Conservation (phyloP, 345 rosid genomes). For the Murraya koenigii region DNA sequence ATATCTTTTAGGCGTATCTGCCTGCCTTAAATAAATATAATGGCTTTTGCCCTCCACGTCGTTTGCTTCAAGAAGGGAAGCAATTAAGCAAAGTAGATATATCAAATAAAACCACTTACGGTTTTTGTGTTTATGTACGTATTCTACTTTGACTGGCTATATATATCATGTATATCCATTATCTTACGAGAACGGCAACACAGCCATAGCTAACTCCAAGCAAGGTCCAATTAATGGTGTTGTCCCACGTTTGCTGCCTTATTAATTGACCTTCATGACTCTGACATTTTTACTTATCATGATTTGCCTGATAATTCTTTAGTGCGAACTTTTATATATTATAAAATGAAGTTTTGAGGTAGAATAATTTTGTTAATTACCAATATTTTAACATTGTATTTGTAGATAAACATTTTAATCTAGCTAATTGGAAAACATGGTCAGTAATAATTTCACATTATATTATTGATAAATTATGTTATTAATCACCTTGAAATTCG, state of each 20-base stretch:
- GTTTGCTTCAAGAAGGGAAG: slow-evolving; percentile 8
- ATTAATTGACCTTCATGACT: not conserved
- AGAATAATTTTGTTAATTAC: no score
- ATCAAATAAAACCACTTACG: not conserved
- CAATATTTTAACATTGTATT: no score
- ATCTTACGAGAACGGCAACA: not conserved
- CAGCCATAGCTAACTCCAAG: not conserved
- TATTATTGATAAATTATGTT: no score
- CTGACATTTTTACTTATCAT: not conserved
- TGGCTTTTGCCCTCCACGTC: not conserved
- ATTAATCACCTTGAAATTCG: no score
- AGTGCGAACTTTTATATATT: no score
- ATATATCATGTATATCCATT: not conserved
- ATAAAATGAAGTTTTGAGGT: no score
- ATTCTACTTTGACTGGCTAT: not conserved
- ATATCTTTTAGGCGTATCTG: not conserved
- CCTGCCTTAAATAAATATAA: not conserved
- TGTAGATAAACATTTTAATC: no score
- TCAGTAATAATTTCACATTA: no score
- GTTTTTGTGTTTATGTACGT: not conserved
- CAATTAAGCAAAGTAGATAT: not conserved
- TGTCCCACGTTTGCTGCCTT: not conserved
- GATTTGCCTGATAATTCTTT: no score
- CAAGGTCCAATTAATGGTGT: not conserved
- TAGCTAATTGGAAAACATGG: no score